Base-by-base conservation (phyloP, 225 moss, liverwort and hornwort species). In the Anthoceros angustus region DNA sequence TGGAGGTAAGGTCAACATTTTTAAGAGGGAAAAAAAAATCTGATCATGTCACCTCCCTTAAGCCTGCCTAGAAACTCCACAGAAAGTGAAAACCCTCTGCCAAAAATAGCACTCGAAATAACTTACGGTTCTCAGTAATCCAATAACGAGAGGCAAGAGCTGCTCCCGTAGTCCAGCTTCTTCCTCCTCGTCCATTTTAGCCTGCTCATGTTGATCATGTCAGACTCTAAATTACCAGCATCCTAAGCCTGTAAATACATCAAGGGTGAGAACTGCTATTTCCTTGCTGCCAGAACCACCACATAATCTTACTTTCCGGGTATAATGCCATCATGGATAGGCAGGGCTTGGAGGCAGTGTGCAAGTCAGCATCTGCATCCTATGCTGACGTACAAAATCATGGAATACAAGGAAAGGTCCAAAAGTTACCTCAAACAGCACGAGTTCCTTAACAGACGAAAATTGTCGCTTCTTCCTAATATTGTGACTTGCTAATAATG, bases 61-160 rank as follows among this genome's bases (percentile, higher is more conserved):
- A 32, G 32, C 32, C 32, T 32, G 32, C 32, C 32, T 32, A 32
- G 2, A 32, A 32, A 32, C 32, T 32, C 18, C 39, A 16, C 2
- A 4, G 24, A 20, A 40, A 49, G 0, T n/a, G 9, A 25, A 18
- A 39, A 10, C 42, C 40, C 40, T 20, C 21, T 25, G 41, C 41
- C 14, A 15, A 41, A 2, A 6, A 39, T 68, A 20, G 16, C 20
- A 2, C 12, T 23, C 25, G 40, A 4, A 0, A 41, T 48, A 66
- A 74, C 84, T 81, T 82, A 95, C 95, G 68, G 95, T 95, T 69
- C 95, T 83, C 62, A 95, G 76, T 70, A 95, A 79, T 69, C 95
- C 91, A 65, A 91, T 82, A 4, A 95, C 91, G 63, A 84, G 84
- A 65, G 95, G 95, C 68, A 95, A 67, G 64, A 95, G 81, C 72